Evolutionary conservation across 2,329 filamentous ascomycete genomes (phyloP).

Genomic region (Microascus cirrosus): DNA sequence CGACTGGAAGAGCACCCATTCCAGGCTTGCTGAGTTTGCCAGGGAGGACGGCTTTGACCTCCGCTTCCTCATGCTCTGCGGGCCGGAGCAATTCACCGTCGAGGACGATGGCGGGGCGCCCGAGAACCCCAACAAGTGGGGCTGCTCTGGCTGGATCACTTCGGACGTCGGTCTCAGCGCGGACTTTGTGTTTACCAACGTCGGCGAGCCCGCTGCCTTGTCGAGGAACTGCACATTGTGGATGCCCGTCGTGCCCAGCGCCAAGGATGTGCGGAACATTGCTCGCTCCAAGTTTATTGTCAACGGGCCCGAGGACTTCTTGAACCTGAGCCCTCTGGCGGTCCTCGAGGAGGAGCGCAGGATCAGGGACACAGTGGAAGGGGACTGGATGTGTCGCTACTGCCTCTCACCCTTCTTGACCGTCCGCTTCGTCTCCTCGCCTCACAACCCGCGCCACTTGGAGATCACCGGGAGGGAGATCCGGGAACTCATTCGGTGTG

Average conservation of each 20-base stretch:
- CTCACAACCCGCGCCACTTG: background rate
- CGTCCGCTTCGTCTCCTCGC: background rate
- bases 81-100: constrained; percentile 5
- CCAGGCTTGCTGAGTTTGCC: constrained; percentile 4
- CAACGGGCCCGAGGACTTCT: background rate
- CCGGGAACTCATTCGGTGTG: background rate
- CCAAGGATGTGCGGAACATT: background rate
- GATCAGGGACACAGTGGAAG: background rate
- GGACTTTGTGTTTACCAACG: background rate
- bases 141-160: background rate
- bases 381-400: background rate
- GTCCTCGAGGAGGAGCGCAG: background rate
- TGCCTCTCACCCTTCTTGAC: background rate
- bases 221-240: background rate
- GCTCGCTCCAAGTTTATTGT: background rate
- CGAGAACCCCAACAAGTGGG: background rate
- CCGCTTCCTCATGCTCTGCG: constrained; percentile 13
- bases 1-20: constrained; percentile 9
- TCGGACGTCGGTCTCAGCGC: background rate
- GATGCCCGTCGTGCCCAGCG: background rate
- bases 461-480: background rate
- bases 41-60: constrained; percentile 8
- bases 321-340: background rate
- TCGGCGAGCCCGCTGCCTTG: background rate
- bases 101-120: background rate